Conservation (phyloP, 768 basidiomycete genomes). For the Macrolepiota fuliginosa region DNA sequence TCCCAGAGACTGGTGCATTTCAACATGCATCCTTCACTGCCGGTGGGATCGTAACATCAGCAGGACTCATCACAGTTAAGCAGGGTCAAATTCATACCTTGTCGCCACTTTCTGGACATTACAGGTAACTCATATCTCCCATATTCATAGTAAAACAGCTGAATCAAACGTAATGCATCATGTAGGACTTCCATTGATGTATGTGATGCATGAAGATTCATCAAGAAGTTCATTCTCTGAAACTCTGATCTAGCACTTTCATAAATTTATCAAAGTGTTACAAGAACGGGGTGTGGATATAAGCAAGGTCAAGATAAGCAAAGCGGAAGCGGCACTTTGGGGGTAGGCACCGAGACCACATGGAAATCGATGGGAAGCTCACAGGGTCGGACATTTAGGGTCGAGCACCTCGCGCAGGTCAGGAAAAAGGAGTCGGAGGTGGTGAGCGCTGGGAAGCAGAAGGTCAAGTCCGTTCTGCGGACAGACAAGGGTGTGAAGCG, state of each 20-base stretch:
- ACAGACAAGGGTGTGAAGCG: conserved; percentile 24
- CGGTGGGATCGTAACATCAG: conserved; percentile 62
- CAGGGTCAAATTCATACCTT: conserved; percentile 57
- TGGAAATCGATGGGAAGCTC: not conserved
- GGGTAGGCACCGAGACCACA: conserved; percentile 31
- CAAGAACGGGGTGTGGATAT: conserved; percentile 55
- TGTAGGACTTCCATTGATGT: conserved; percentile 54
- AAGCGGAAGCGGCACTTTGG: conserved; percentile 59
- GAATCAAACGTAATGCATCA: not conserved
- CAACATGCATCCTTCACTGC: conserved; percentile 64
- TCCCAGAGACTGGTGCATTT: conserved; percentile 49
- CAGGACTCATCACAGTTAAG: conserved; percentile 64
- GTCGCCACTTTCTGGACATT: conserved; percentile 68
- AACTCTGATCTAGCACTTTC: conserved; percentile 46
- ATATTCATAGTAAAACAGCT: not conserved
- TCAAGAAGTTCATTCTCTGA: not conserved
- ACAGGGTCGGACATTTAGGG: conserved; percentile 25
- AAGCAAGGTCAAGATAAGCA: conserved; percentile 56
- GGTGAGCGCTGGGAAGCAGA: conserved; percentile 30
- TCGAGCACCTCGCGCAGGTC: conserved; percentile 42
- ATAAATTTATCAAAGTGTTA: conserved; percentile 50
- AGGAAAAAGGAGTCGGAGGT: conserved; percentile 38
- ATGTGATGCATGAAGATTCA: not conserved
- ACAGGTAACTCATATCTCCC: conserved; percentile 32
- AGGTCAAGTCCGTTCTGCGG: conserved; percentile 23